phyloP scores from a whole-genome alignment of 2,329 filamentous ascomycete genomes.

The Atkinsonella hypoxylon region DNA sequence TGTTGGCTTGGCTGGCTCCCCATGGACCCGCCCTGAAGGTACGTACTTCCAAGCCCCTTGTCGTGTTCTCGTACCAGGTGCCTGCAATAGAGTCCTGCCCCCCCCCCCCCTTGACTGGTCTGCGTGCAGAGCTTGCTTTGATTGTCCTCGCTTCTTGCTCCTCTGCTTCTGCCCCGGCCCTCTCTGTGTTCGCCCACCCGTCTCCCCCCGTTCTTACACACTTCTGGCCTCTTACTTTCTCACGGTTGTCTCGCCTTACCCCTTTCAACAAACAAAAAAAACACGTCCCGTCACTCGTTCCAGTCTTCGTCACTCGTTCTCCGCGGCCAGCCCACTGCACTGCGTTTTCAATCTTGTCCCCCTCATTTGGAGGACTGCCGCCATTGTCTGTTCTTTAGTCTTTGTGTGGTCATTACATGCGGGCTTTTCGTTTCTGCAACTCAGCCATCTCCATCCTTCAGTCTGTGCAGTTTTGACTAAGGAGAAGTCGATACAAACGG shows the following conservation, averaged over 20 bases:
- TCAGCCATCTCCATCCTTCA: neutral
- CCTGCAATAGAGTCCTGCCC: too few relatives aligned
- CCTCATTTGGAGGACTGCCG: constrained; percentile 6
- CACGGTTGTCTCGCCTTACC: constrained; percentile 16
- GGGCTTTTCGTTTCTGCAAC: constrained; percentile 1
- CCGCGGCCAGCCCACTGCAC: constrained; percentile 15
- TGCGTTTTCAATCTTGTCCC: constrained; percentile 11
- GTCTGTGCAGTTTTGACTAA: neutral
- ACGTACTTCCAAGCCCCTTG: neutral
- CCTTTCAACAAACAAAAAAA: constrained; percentile 29
- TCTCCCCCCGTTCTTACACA: constrained; percentile 5
- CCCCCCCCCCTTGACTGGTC: too few relatives aligned
- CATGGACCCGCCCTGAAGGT: neutral
- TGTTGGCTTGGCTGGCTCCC: neutral
- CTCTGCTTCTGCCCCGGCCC: neutral
- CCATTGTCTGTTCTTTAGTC: neutral
- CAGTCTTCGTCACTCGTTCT: constrained; percentile 25
- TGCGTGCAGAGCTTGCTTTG: neutral
- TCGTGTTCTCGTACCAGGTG: neutral
- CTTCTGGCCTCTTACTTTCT: constrained; percentile 8
- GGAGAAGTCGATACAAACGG: neutral
- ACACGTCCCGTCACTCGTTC: constrained; percentile 26
- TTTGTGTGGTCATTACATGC: constrained; percentile 1
- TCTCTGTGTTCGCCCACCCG: constrained; percentile 4
- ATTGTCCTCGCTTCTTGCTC: neutral